Evolutionary conservation across 2,329 filamentous ascomycete genomes (phyloP).

Genomic region (Colletotrichum aenigma): DNA sequence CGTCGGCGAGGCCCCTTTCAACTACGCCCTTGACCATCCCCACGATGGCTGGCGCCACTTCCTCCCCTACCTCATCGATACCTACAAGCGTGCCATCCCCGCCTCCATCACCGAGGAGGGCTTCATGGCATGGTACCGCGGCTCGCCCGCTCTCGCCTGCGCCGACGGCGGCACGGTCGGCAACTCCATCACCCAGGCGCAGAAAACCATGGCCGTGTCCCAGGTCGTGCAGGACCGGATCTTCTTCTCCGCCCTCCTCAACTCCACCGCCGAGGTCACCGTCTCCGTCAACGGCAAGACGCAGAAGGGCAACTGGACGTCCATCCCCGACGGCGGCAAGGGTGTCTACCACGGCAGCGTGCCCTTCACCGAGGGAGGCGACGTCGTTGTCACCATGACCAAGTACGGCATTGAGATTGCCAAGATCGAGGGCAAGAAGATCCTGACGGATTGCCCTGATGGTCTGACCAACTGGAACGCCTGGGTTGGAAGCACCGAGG

Average conservation of each 20-base stretch:
- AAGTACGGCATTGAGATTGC: slow-evolving; percentile 15
- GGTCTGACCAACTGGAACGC: slow-evolving; percentile 22
- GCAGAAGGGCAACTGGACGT: slow-evolving; percentile 19
- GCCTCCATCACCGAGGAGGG: slow-evolving; percentile 29
- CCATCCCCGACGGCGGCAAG: slow-evolving; percentile 6
- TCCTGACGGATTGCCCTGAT: neutral
- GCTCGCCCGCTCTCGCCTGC: slow-evolving; percentile 28
- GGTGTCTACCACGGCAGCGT: slow-evolving; percentile 35
- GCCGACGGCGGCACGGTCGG: slow-evolving; percentile 31
- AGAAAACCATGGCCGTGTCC: slow-evolving; percentile 23
- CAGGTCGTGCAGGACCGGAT: slow-evolving; percentile 24
- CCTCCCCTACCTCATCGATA: slow-evolving; percentile 53
- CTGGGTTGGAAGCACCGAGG: slow-evolving; percentile 12
- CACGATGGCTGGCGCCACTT: slow-evolving; percentile 55
- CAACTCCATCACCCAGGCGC: slow-evolving; percentile 29
- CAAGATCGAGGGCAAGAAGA: slow-evolving; percentile 9
- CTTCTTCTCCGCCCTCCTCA: slow-evolving; percentile 27
- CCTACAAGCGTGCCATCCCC: slow-evolving; percentile 48
- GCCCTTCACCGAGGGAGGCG: slow-evolving; percentile 26
- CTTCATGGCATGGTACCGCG: slow-evolving; percentile 37
- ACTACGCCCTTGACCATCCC: slow-evolving; percentile 51
- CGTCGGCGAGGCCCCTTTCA: slow-evolving; percentile 39
- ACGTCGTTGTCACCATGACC: slow-evolving; percentile 38
- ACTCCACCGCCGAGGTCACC: slow-evolving; percentile 24
- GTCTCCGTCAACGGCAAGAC: slow-evolving; percentile 30